Evolutionary conservation across 768 basidiomycete species (phyloP).

Genomic region (Mycena capillaripes): DNA sequence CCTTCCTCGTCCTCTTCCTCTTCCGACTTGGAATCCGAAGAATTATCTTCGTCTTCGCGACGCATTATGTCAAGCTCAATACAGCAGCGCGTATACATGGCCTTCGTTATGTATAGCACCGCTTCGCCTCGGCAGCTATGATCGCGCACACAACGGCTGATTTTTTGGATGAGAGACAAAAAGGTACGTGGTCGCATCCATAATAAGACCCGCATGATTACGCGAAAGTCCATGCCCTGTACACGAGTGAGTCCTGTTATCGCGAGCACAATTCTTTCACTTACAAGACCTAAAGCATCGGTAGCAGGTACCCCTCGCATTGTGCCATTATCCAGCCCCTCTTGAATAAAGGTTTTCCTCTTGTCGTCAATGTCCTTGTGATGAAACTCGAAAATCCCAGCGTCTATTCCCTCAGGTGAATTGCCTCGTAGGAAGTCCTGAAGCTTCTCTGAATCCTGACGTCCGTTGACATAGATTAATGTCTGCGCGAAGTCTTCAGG

Average conservation of each 20-base stretch:
- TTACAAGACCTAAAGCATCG: conserved; percentile 30
- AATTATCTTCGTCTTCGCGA: not conserved
- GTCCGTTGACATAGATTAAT: conserved; percentile 28
- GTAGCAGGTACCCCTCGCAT: conserved; percentile 27
- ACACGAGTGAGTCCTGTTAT: not conserved
- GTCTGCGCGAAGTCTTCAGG: conserved; percentile 25
- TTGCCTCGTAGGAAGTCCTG: conserved; percentile 27
- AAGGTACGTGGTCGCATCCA: conserved; percentile 24
- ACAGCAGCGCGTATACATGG: conserved; percentile 10
- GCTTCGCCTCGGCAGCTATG: not conserved
- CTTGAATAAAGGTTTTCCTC: conserved; percentile 9
- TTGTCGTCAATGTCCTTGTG: conserved; percentile 23
- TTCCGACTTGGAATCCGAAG: not conserved
- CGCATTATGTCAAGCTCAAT: conserved; percentile 5
- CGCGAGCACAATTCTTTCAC: not conserved
- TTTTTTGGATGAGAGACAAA: conserved; percentile 20
- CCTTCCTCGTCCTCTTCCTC: not conserved
- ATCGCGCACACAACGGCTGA: conserved; percentile 25
- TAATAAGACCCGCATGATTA: conserved; percentile 5
- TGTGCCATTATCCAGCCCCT: not conserved
- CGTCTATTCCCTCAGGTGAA: not conserved
- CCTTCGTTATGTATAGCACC: conserved; percentile 25
- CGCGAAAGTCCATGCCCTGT: conserved; percentile 26
- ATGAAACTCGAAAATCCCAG: conserved; percentile 26
- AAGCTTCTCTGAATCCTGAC: conserved; percentile 23